Evolutionary conservation across 2,329 filamentous ascomycete genomes (phyloP), one percentile per base, ranked within the genome.

Genomic region (Pseudogymnoascus sp.): DNA sequence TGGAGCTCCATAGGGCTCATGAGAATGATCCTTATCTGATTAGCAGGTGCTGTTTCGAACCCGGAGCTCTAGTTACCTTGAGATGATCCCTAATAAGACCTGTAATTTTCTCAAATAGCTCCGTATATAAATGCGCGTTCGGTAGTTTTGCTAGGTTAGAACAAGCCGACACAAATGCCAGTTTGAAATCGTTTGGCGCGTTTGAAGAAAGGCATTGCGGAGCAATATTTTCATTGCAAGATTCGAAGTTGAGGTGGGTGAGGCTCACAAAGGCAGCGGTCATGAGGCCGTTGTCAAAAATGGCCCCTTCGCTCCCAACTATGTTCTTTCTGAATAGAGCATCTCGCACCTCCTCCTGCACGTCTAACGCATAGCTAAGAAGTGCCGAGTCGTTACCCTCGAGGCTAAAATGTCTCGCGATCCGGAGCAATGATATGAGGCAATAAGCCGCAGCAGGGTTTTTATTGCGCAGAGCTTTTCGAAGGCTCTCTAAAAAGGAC

Each of bases 391-490:
- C 87, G 69, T 81, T 85, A 8, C 49, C 49, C 64, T 88, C 83
- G 6, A 78, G 75, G 63, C 83, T 79, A 67, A 89, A 88, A 70
- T 88, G 84, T 35, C 86, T 81, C 11, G 85, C 84, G 40, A 81
- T 85, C 41, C 84, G 82, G 55, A 89, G 78, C 55, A 89, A 74
- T 16, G 81, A 80, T 14, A 88, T 83, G 12, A 89, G 76, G 66
- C 85, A 89, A 67, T 85, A 86, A n/a, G 83, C 83, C 2, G 87
- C 86, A 64, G 85, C 81, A 69, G 89, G 86, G 69, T 87, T 88
- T 66, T 82, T 81, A 69, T 87, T 87, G 62, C 83, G 79, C 61
- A 88, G 74, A 18, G 83, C 78, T 70, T 89, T 89, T 68, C 84
- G 79, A 11, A 89, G 72, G 43, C 79, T 79, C 64, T 89, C 86